Base-by-base conservation (phyloP, 345 rosid genomes). In the Brassica carinata region DNA sequence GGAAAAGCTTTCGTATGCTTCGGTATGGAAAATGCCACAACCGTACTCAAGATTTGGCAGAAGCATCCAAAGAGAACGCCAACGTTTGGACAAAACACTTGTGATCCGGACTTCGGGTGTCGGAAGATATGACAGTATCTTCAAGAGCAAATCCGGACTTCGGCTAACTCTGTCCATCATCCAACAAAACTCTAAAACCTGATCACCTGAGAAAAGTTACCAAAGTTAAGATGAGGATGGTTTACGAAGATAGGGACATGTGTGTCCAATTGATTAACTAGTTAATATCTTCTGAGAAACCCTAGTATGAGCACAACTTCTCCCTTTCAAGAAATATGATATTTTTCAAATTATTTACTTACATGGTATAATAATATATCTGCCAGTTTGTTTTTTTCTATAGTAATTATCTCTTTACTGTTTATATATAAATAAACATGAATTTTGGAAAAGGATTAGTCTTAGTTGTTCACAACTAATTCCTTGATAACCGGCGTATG, bases 51-150 rank as follows among this genome's bases (percentile, higher is more conserved):
- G 51, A 18, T 67, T 67, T 18, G 71, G 30, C 53, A 67, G 4
- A 67, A 67, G 15, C 71, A 67, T 36, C 71, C 55, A 67, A 18
- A 67, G 71, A 67, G 55, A 18, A 18, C 31, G 55, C 55, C 71
- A 67, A 18, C 71, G 17, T 67, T 67, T 19, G 2, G 55, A 67
- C 55, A 67, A 67, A 67, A 38, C 55, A 67, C 71, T 38, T 38
- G 71, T 67, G 71, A 38, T 67, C 53, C 30, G 31, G 51, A 67
- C 55, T 67, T 67, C 55, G 23, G 5, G 18, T 36, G 55, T 67
- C 15, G 30, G 53, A 67, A 19, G 9, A 67, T 18, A 67, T 18
- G 71, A 67, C 30, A 67, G 71, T 33, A 38, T 67, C 3, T 67
- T 67, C 15, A 67, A 67, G 29, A 67, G 53, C 23, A 19, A 19